Percentiles rank a stretch among this genome's conserved stretches.
Evolutionary conservation across 2,329 filamentous ascomycete genomes (phyloP).

Genomic region (Hypoxylon sp.): DNA sequence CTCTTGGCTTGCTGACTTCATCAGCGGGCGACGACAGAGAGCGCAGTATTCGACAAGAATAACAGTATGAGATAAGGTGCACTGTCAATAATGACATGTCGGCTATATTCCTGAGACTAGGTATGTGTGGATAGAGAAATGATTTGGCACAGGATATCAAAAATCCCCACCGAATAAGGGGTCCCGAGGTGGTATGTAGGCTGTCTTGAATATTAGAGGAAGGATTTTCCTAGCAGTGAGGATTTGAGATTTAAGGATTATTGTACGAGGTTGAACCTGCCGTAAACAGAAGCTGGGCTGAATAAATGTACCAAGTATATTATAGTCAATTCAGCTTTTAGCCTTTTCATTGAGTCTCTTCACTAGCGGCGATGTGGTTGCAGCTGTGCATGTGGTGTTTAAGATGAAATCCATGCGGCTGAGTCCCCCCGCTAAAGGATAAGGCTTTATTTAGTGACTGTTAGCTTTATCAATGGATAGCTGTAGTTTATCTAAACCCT

Average conservation of each 20-base stretch:
- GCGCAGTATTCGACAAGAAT: neutral
- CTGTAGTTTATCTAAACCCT: neutral
- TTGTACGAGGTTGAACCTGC: neutral
- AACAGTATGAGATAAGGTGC: neutral
- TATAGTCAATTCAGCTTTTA: neutral
- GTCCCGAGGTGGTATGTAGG: neutral
- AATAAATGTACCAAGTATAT: neutral
- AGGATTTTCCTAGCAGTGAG: conserved; percentile 4
- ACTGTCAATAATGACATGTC: neutral
- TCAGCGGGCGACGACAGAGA: neutral
- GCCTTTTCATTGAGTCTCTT: conserved; percentile 1
- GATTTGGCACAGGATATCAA: neutral
- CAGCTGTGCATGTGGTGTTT: conserved; percentile 10
- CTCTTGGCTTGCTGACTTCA: neutral
- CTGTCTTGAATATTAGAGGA: conserved; percentile 4
- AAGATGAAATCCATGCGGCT: conserved; percentile 27
- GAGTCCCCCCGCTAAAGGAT: conserved; percentile 24
- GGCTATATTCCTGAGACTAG: neutral
- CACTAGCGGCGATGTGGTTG: neutral
- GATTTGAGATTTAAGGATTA: conserved; percentile 9
- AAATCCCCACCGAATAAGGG: neutral
- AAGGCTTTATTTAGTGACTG: conserved; percentile 20
- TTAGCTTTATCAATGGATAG: conserved; percentile 1
- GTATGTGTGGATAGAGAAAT: neutral
- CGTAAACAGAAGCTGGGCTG: neutral